These are phyloP conservation scores for Diaporthe capsici DNA, from an alignment of 2,329 filamentous ascomycete species.

Conservation along the genomic window DNA sequence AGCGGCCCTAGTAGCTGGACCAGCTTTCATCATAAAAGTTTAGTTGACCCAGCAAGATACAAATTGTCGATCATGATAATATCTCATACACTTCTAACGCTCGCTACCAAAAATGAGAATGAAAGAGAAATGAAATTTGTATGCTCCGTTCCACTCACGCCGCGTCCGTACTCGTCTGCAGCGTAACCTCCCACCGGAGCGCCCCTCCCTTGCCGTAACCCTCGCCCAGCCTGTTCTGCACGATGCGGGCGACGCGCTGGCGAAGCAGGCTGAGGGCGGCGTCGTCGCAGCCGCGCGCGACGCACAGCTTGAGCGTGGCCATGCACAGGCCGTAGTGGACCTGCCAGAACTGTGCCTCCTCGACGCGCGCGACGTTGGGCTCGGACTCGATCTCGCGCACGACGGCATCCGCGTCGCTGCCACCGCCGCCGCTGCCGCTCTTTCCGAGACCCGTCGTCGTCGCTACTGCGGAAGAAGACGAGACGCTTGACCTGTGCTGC, in stretches of 20 bases:
- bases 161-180: slow-evolving; percentile 75
- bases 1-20: background rate
- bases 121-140: background rate
- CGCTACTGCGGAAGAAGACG: slow-evolving; percentile 14
- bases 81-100: slow-evolving; percentile 7
- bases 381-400: slow-evolving; percentile 88
- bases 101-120: background rate
- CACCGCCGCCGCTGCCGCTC: slow-evolving; percentile 40
- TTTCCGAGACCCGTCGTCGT: no score
- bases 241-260: slow-evolving; percentile 80
- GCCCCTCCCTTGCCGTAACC: slow-evolving; percentile 85
- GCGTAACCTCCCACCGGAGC: slow-evolving; percentile 92
- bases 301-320: slow-evolving; percentile 89
- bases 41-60: background rate
- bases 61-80: background rate
- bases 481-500: slow-evolving; percentile 35
- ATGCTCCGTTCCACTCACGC: slow-evolving; percentile 28
- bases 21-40: background rate
- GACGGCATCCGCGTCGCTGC: slow-evolving; percentile 72
- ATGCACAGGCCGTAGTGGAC: slow-evolving; percentile 97
- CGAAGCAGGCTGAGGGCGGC: slow-evolving; percentile 80
- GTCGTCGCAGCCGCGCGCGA: slow-evolving; percentile 76
- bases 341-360: slow-evolving; percentile 98
- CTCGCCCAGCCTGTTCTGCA: slow-evolving; percentile 89
- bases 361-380: slow-evolving; percentile 80